Evolutionary conservation across 2,329 filamentous ascomycete species (phyloP), one percentile per base, ranked within the genome.

Genomic region (Pleoardoris graminearum): DNA sequence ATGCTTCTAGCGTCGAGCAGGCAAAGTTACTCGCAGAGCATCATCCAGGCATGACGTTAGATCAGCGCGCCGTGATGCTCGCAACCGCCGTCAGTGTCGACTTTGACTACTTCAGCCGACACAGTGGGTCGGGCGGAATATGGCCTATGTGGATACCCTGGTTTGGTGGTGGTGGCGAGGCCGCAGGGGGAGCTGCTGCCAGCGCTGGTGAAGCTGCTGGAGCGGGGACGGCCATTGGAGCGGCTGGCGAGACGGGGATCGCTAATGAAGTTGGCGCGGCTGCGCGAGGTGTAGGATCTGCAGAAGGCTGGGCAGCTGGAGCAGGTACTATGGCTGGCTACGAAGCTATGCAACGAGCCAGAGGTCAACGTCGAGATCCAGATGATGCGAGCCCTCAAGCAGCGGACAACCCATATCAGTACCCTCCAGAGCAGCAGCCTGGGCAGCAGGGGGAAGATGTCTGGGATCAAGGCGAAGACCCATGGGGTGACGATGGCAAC

Each of bases 41-140:
- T 1, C 57, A 62, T 10, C 73, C 74, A 1, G 82, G 81, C 3
- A 85, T 87, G 83, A 85, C 83, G 1, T 77, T 87, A 2, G 85
- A 87, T 61, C 83, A 87, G 66, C 77, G 85, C 48, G 85, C 85
- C 2, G 79, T 86, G 22, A 86, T 87, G 84, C 77, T 87, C 7
- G 84, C 85, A 8, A 85, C 84, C 0, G 85, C 85, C 6, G 84
- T 87, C 11, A 83, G 77, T 50, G 79, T 87, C 41, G 85, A 87
- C 62, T 87, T 86, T 54, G 85, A 87, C 65, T 87, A 87, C 69
- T 87, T 87, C 72, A 86, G 83, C 52, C 77, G 83, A 1, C 82
- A 86, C 56, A 84, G 81, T 48, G 68, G 74, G 16, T 66, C 73
- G 2, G 76, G 77, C 8, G 71, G 78, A 14, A 67, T 78, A 37